phyloP scores from a whole-genome alignment of 257 asterid species.

The Marsdenia floribunda region DNA sequence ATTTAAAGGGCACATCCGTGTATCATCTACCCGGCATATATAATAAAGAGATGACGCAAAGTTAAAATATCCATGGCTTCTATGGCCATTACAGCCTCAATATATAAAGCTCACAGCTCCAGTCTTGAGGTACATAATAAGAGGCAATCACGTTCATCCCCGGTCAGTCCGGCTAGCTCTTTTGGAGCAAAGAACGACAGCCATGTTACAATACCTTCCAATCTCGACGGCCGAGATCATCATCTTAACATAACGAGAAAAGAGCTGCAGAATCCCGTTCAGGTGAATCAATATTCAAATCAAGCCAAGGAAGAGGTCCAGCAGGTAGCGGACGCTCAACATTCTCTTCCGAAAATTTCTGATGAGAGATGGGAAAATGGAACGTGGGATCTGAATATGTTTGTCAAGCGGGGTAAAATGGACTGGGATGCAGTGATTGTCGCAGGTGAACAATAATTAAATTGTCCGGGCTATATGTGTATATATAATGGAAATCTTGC shows the following conservation, averaged over 20 bases:
- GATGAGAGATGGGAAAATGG: slow-evolving; percentile 65
- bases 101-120: slow-evolving; percentile 38
- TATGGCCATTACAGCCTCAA: slow-evolving; percentile 38
- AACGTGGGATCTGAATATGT: slow-evolving; percentile 74
- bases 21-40: not conserved
- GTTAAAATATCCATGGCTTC: slow-evolving; percentile 39
- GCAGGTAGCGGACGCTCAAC: slow-evolving; percentile 9
- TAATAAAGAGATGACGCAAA: not conserved
- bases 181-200: slow-evolving; percentile 22
- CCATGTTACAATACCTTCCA: slow-evolving; percentile 27
- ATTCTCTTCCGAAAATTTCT: slow-evolving; percentile 23
- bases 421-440: slow-evolving; percentile 69
- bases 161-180: slow-evolving; percentile 18
- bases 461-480: not conserved
- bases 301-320: slow-evolving; percentile 17
- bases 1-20: slow-evolving; percentile 30
- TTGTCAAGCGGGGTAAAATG: slow-evolving; percentile 54
- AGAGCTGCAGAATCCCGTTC: slow-evolving; percentile 16
- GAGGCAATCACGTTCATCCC: slow-evolving; percentile 27
- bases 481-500: too few relatives aligned
- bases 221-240: slow-evolving; percentile 24
- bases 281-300: slow-evolving; percentile 1
- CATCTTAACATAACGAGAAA: slow-evolving; percentile 21
- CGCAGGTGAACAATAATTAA: slow-evolving; percentile 34
- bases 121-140: slow-evolving; percentile 25